phyloP scores from a whole-genome alignment of 2,329 filamentous ascomycete genomes.

The Exophiala sp. region DNA sequence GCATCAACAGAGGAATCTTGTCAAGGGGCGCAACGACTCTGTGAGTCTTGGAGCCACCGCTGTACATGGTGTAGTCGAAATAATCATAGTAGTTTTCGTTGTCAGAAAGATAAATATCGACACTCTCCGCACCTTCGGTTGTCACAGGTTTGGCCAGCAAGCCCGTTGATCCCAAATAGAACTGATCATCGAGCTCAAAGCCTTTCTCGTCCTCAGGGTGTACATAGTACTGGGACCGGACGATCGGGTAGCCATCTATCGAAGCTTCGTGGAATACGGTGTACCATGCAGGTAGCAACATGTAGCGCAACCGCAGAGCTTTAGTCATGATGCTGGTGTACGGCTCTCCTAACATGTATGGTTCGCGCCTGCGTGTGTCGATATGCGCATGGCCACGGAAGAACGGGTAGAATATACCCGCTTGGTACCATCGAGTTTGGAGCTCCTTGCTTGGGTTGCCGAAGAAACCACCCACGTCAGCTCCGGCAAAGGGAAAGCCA shows the following conservation, averaged over 20 bases:
- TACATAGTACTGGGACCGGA: conserved; percentile 89
- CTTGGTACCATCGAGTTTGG: conserved; percentile 91
- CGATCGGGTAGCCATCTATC: conserved; percentile 76
- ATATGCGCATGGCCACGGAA: conserved; percentile 98
- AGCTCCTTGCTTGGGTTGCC: conserved; percentile 93
- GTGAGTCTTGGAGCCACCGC: conserved; percentile 65
- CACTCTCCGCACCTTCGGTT: conserved; percentile 66
- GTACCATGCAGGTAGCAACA: conserved; percentile 89
- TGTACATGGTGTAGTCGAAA: conserved; percentile 77
- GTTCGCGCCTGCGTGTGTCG: conserved; percentile 88
- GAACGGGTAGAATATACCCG: conserved; percentile 95
- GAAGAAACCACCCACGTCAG: conserved; percentile 97
- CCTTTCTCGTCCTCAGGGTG: conserved; percentile 81
- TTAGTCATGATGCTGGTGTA: conserved; percentile 83
- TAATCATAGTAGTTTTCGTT: conserved; percentile 92
- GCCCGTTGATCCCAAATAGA: conserved; percentile 85
- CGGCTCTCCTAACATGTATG: conserved; percentile 80
- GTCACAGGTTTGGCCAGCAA: conserved; percentile 90
- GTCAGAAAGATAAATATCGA: conserved; percentile 84
- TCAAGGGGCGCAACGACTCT: conserved; percentile 75
- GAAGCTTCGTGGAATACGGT: conserved; percentile 92
- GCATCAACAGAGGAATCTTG: conserved; percentile 85
- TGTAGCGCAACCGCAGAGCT: conserved; percentile 83
- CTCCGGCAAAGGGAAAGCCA: conserved; percentile 89
- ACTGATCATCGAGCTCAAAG: conserved; percentile 87